phyloP scores from a whole-genome alignment of 2,329 filamentous ascomycete species.

The Arachnomyces sp. region DNA sequence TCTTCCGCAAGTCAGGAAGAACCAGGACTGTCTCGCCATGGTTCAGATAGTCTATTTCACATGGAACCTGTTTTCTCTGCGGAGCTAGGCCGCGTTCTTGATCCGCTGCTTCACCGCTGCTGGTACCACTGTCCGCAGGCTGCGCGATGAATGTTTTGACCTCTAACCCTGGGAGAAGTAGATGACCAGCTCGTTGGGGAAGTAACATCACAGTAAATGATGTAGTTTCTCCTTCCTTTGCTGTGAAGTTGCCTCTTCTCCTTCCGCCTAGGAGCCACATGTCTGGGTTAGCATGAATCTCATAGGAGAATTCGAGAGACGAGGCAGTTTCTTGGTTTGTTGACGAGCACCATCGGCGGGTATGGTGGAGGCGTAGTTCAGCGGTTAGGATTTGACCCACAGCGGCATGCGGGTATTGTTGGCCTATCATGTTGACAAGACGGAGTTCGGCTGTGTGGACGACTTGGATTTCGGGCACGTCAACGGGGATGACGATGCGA shows the following conservation, averaged over 20 bases:
- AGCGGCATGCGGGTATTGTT: slow-evolving; percentile 8
- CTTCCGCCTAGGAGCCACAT: slow-evolving; percentile 81
- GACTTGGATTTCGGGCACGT: slow-evolving; percentile 74
- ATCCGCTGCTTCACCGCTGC: slow-evolving; percentile 15
- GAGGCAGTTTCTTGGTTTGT: slow-evolving; percentile 25
- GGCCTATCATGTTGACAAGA: slow-evolving; percentile 22
- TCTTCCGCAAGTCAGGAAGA: slow-evolving; percentile 60
- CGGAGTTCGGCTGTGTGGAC: slow-evolving; percentile 61
- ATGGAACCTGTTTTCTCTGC: slow-evolving; percentile 41
- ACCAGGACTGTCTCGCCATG: slow-evolving; percentile 71
- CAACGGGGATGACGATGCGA: slow-evolving; percentile 79
- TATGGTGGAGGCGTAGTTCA: slow-evolving; percentile 46
- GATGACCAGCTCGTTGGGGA: slow-evolving; percentile 67
- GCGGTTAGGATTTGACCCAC: slow-evolving; percentile 43
- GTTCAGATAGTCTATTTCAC: slow-evolving; percentile 75
- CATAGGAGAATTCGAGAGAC: slow-evolving; percentile 72
- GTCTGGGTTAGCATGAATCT: slow-evolving; percentile 65
- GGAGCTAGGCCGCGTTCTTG: slow-evolving; percentile 12
- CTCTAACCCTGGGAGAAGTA: slow-evolving; percentile 73
- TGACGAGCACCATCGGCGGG: slow-evolving; percentile 44
- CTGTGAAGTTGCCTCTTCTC: slow-evolving; percentile 66
- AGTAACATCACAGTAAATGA: slow-evolving; percentile 67
- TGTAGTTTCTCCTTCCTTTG: slow-evolving; percentile 38
- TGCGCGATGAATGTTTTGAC: slow-evolving; percentile 56
- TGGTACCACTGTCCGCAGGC: no score